A percentile compares a stretch with the other conserved stretches of the same genome.
Conservation (phyloP, 2,329 filamentous ascomycete species). For the Calonectria leucothoes region DNA sequence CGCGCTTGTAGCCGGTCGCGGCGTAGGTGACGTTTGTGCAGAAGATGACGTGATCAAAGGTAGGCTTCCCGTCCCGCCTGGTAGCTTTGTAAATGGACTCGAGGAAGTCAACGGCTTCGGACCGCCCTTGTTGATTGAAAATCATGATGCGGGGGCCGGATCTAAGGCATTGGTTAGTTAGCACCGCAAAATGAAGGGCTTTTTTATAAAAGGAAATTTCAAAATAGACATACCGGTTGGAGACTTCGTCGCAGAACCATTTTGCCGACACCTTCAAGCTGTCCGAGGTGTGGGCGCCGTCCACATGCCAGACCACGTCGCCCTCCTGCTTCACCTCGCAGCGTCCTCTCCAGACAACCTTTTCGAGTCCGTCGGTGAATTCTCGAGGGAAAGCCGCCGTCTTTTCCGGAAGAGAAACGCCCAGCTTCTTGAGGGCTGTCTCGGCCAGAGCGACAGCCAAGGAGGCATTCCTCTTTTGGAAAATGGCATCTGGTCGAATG, state of each 20-base stretch:
- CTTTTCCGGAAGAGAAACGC: constrained; percentile 43
- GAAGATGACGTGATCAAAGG: constrained; percentile 82
- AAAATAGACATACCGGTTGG: constrained; percentile 41
- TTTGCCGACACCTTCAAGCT: constrained; percentile 84
- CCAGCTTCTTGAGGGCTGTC: constrained; percentile 58
- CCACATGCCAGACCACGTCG: constrained; percentile 82
- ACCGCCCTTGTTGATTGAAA: constrained; percentile 85
- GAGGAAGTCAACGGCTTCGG: constrained; percentile 66
- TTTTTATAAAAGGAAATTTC: neutral
- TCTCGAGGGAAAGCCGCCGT: constrained; percentile 63
- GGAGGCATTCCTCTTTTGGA: constrained; percentile 70
- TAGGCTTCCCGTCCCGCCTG: constrained; percentile 41
- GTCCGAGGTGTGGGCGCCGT: constrained; percentile 93
- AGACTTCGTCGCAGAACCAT: constrained; percentile 78
- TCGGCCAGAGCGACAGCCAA: constrained; percentile 65
- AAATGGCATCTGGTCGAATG: constrained; percentile 64
- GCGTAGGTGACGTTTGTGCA: constrained; percentile 79
- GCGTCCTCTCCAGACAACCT: constrained; percentile 82
- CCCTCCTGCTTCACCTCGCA: constrained; percentile 73
- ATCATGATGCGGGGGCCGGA: constrained; percentile 69
- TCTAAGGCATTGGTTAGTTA: constrained; percentile 33
- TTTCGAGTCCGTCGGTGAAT: constrained; percentile 79
- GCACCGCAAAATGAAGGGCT: neutral
- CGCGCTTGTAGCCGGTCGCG: constrained; percentile 62
- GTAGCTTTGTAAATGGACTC: constrained; percentile 55